A percentile compares a stretch with the other conserved stretches of the same genome.
These are phyloP conservation scores for Colletotrichum brevisporum DNA, from an alignment of 2,329 filamentous ascomycete genomes.

Conservation along the genomic window DNA sequence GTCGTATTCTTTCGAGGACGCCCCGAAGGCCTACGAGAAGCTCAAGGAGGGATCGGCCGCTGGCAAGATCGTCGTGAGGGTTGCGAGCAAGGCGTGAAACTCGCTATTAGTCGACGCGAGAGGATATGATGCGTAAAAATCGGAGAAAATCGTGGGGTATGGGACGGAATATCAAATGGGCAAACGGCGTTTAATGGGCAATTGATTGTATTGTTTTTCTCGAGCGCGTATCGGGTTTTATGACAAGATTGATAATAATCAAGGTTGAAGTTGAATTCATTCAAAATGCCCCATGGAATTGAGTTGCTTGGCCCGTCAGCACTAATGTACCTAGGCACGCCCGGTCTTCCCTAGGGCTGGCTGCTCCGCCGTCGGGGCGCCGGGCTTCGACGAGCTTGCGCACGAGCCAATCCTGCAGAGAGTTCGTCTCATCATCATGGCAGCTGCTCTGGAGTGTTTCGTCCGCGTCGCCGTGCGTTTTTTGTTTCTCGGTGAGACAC, in stretches of 20 bases:
- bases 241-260: no score
- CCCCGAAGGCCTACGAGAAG: conserved; percentile 68
- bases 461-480: neutral
- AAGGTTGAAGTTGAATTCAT: neutral
- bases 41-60: conserved; percentile 70
- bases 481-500: neutral
- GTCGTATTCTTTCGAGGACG: conserved; percentile 69
- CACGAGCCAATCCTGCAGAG: conserved; percentile 3
- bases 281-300: neutral
- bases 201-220: neutral
- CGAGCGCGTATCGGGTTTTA: neutral
- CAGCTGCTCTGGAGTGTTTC: neutral
- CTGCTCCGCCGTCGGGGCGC: neutral
- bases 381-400: neutral
- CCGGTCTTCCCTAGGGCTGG: neutral
- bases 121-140: no score
- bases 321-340: conserved; percentile 26
- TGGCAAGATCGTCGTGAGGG: conserved; percentile 71
- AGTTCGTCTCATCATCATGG: conserved; percentile 19
- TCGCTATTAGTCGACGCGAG: neutral
- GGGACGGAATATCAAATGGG: neutral
- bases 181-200: neutral
- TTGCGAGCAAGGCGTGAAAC: conserved; percentile 38
- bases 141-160: neutral
- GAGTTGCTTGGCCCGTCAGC: conserved; percentile 23